Base-by-base conservation (phyloP, 2,329 filamentous ascomycete genomes). In the Corniculantispora saksenae region DNA sequence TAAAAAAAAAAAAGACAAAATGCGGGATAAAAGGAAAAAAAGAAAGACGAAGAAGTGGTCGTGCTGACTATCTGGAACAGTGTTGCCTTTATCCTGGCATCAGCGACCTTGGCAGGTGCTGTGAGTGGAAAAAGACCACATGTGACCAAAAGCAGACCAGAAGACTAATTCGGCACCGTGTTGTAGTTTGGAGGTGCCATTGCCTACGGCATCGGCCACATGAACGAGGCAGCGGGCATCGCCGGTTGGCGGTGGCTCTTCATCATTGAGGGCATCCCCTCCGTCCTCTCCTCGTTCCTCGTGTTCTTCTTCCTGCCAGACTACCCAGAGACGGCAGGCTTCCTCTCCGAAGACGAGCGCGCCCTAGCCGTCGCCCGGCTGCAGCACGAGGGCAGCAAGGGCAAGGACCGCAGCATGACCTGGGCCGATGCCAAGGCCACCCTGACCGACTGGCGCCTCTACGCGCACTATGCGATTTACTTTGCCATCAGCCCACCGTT, bases 21-120 rank as follows among this genome's bases (percentile, higher is more conserved):
- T n/a, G n/a, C 35, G 35, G 4, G 51, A 13, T 19, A n/a, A 3
- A 8, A 38, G 9, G 27, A 12, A 19, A 29, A 40, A 29, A 12
- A 6, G 15, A n/a, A 25, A 19, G 19, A 2, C 13, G n/a, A n/a
- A n/a, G n/a, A n/a, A 13, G 29, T 40, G 13, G 29, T 29, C 45
- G 40, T n/a, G 35, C 50, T 56, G 25, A 58, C 40, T 17, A 27
- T 23, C 15, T 66, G 54, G 25, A 66, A 25, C 10, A 77, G 91
- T 5, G 87, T 92, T 2, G 89, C 89, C 2, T 88, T 91, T 66
- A 84, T 93, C 1, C 88, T 93, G 65, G 86, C 89, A 19, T 86
- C 83, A 19, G 87, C 89, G 1, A 90, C 91, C 58, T 67, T 17
- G 66, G 66, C 2, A 67, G n/a, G 66, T 38, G 66, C 57, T 35